Conservation (phyloP, 163 green algal genomes). For the Volvox carteri region DNA sequence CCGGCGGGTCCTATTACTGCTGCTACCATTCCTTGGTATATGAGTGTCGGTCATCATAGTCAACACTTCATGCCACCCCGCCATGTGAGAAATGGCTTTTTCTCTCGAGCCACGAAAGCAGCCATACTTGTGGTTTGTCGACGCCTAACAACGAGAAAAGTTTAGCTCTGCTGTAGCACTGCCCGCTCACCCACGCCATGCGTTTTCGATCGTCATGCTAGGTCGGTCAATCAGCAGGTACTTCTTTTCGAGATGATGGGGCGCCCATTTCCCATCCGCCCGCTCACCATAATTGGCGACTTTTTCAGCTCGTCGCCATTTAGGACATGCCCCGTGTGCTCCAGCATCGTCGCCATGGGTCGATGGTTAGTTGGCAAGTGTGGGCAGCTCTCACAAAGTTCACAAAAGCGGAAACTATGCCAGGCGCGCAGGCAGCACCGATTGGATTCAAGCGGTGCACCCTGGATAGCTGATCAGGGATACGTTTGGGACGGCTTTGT, state of each 20-base stretch:
- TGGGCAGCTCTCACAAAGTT: neutral
- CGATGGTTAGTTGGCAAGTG: neutral
- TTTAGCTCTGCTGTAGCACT: neutral
- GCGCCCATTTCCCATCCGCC: too few relatives aligned
- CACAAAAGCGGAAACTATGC: too few relatives aligned
- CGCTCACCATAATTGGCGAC: neutral
- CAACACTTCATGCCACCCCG: too few relatives aligned
- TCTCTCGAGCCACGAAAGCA: too few relatives aligned
- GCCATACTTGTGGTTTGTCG: neutral
- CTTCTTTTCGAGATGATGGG: neutral
- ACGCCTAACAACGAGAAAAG: neutral
- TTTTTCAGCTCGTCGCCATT: neutral
- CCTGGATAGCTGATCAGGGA: neutral
- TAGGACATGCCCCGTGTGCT: neutral
- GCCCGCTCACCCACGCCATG: neutral
- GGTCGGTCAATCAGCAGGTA: neutral
- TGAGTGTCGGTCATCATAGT: too few relatives aligned
- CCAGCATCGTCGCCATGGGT: neutral
- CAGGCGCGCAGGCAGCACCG: too few relatives aligned
- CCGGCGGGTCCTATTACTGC: too few relatives aligned
- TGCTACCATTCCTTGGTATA: too few relatives aligned
- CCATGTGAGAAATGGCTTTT: too few relatives aligned
- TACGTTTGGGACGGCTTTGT: too few relatives aligned
- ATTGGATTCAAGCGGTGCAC: neutral
- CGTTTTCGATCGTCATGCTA: neutral